Evolutionary conservation across 108 stramenopile species (phyloP), one percentile per base, ranked within the genome.

Genomic region (Ochromonas danica): DNA sequence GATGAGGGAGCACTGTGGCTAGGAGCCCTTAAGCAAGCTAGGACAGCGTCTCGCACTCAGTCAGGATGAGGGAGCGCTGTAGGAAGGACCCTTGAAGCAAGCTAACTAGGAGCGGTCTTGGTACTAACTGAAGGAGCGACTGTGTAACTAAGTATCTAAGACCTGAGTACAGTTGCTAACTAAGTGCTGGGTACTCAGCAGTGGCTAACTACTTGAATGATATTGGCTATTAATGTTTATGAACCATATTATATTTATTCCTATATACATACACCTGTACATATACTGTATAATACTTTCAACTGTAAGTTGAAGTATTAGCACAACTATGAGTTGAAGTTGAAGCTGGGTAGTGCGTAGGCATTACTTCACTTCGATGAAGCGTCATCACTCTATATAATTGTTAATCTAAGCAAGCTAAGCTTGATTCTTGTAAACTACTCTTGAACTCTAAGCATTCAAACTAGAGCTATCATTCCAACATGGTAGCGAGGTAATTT

Each of bases 201-300:
- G 51, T 57, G 51, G 51, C 51, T 57, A 57, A 57, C 51, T 57
- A 57, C 51, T 57, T 57, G 51, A 57, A 57, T 57, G 51, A 57
- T 57, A 57, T 57, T 57, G 51, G 51, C 51, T 57, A 57, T 57
- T 57, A 57, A 57, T 57, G 51, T 57, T 57, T 57, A 57, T 57
- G 51, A 57, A 57, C 51, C 51, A 57, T 57, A 57, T 57, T 57
- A 57, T 57, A 57, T 57, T 57, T 57, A 57, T 57, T 57, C 51
- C 51, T 57, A 57, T 57, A 57, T 57, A 57, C 51, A 57, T 57
- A 57, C 51, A 57, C 51, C 51, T 57, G 51, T 57, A 57, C 51
- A 57, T 57, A 57, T 57, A 57, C 51, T 57, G 51, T 57, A 57
- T 57, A 57, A 57, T 57, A 57, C 51, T 57, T 57, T 57, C 51